These are phyloP conservation scores for Polymyxa betae DNA, from an alignment of 208 protist genomes.

Conservation along the genomic window DNA sequence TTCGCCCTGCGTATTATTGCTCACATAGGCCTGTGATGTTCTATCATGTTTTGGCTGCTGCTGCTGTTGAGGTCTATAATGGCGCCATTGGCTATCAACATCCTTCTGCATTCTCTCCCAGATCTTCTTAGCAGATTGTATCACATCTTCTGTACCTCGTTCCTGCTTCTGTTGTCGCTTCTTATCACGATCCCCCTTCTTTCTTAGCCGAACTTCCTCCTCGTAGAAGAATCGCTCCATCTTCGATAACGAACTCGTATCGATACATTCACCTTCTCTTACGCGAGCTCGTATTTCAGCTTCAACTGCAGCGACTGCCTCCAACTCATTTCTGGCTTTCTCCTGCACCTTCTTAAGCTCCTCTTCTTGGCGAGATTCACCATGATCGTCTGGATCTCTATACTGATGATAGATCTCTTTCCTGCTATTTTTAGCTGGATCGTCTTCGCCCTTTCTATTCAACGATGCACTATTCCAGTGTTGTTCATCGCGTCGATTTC, in stretches of 20 bases:
- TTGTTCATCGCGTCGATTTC: neutral
- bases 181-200: neutral
- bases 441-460: neutral
- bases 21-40: neutral
- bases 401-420: neutral
- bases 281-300: neutral
- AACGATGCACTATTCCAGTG: neutral
- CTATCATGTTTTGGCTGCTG: neutral
- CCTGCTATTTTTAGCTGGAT: neutral
- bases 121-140: neutral
- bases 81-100: neutral
- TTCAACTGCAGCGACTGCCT: neutral
- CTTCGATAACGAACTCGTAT: neutral
- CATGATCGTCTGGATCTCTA: neutral
- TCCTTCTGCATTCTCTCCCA: conserved; percentile 33
- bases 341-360: neutral
- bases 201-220: neutral
- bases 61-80: neutral
- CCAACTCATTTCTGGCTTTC: neutral
- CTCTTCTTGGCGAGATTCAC: neutral
- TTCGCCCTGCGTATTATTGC: neutral
- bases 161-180: neutral
- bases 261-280: neutral
- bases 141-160: neutral
- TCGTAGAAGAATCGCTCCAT: conserved; percentile 52